Conservation (phyloP, 331 rosid genomes). For the Phaseolus coccineus region DNA sequence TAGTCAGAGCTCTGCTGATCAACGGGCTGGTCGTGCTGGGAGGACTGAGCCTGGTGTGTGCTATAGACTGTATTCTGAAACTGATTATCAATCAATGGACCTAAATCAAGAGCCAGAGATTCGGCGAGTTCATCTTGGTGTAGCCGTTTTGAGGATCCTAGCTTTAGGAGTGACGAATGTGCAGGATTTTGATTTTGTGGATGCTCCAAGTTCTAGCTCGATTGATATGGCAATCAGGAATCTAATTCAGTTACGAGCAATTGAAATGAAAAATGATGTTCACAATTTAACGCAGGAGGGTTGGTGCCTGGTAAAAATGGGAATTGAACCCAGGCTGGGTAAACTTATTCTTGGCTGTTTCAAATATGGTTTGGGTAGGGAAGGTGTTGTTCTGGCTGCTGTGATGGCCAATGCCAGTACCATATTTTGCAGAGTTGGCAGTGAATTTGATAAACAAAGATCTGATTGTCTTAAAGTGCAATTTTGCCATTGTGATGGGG, state of each 20-base stretch:
- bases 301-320: conserved; percentile 73
- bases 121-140: conserved; percentile 95
- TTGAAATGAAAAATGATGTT: conserved; percentile 53
- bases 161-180: conserved; percentile 83
- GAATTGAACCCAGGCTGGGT: conserved; percentile 96
- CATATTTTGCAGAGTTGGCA: conserved; percentile 93
- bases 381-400: conserved; percentile 91
- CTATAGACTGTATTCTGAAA: conserved; percentile 83
- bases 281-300: conserved; percentile 77
- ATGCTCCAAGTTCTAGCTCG: conserved; percentile 87
- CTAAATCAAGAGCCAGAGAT: conserved; percentile 94
- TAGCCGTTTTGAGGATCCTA: conserved; percentile 90
- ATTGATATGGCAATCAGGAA: conserved; percentile 84
- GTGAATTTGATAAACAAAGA: conserved; percentile 70
- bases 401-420: conserved; percentile 90
- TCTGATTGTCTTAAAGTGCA: conserved; percentile 88
- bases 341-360: conserved; percentile 83
- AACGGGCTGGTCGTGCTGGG: conserved; percentile 98
- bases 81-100: conserved; percentile 75
- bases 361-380: conserved; percentile 59
- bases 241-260: conserved; percentile 79
- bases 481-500: conserved; percentile 91
- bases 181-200: conserved; percentile 82
- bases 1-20: conserved; percentile 93
- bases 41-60: conserved; percentile 94